Conservation (phyloP, 176 grass and related monocot genomes). For the Chrysopogon serrulatus region DNA sequence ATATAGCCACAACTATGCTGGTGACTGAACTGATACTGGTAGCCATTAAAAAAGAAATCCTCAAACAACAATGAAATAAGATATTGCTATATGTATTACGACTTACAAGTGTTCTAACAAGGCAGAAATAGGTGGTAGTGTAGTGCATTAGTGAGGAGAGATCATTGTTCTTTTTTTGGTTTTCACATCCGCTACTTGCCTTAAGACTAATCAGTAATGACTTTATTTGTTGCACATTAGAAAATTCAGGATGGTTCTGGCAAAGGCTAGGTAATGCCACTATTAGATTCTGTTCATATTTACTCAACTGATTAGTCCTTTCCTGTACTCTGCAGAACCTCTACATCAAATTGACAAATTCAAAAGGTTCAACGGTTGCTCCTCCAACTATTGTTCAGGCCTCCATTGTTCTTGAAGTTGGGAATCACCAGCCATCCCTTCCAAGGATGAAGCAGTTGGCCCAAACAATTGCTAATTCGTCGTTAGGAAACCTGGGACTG, state of each 20-base stretch:
- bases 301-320: constrained; percentile 1
- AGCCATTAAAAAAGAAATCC: background rate
- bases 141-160: background rate
- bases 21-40: background rate
- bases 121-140: background rate
- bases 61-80: background rate
- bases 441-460: constrained; percentile 87
- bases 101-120: background rate
- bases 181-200: background rate
- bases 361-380: constrained; percentile 63
- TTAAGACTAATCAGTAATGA: background rate
- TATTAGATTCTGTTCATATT: constrained; percentile 10
- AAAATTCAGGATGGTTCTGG: background rate
- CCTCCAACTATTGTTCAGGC: constrained; percentile 69
- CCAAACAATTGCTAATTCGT: constrained; percentile 72
- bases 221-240: background rate
- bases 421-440: constrained; percentile 69
- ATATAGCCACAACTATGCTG: background rate
- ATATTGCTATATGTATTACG: constrained; percentile 1
- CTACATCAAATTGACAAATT: constrained; percentile 73
- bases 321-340: constrained; percentile 58
- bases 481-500: constrained; percentile 74
- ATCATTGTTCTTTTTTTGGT: background rate
- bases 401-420: constrained; percentile 68
- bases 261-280: background rate